These are phyloP conservation scores for Pyropia yezoensis DNA, from an alignment of 23 red algal species.

Conservation along the genomic window DNA sequence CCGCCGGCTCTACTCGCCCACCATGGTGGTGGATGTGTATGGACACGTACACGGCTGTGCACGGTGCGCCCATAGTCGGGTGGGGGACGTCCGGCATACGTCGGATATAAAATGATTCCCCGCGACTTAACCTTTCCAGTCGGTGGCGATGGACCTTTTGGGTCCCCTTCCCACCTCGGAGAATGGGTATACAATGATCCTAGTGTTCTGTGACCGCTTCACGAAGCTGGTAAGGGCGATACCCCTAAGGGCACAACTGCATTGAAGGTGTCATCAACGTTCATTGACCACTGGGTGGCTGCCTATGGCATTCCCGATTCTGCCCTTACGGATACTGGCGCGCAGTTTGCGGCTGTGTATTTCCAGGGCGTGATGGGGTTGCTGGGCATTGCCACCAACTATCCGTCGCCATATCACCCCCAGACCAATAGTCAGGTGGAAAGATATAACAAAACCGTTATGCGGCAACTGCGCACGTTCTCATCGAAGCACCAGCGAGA, in stretches of 20 bases:
- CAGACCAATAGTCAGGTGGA: too few relatives aligned
- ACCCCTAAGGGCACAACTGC: slow-evolving; percentile 11
- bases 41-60: neutral
- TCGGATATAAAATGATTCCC: slow-evolving; percentile 14
- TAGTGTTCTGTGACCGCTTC: too few relatives aligned
- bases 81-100: slow-evolving; percentile 6
- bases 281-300: slow-evolving; percentile 25
- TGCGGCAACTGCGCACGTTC: neutral
- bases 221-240: slow-evolving; percentile 5
- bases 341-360: slow-evolving; percentile 15
- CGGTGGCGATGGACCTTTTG: too few relatives aligned
- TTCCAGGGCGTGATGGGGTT: too few relatives aligned
- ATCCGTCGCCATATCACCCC: too few relatives aligned
- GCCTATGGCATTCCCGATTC: slow-evolving; percentile 13
- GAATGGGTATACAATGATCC: too few relatives aligned
- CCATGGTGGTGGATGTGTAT: slow-evolving; percentile 12
- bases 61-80: slow-evolving; percentile 7
- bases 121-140: slow-evolving; percentile 3
- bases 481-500: slow-evolving; percentile 18
- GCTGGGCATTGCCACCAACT: too few relatives aligned
- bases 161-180: too few relatives aligned
- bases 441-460: too few relatives aligned
- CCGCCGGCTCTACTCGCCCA: neutral
- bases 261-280: slow-evolving; percentile 8
- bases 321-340: slow-evolving; percentile 6